Conservation (phyloP, 75 land plant species). For the Cryptomeria japonica region DNA sequence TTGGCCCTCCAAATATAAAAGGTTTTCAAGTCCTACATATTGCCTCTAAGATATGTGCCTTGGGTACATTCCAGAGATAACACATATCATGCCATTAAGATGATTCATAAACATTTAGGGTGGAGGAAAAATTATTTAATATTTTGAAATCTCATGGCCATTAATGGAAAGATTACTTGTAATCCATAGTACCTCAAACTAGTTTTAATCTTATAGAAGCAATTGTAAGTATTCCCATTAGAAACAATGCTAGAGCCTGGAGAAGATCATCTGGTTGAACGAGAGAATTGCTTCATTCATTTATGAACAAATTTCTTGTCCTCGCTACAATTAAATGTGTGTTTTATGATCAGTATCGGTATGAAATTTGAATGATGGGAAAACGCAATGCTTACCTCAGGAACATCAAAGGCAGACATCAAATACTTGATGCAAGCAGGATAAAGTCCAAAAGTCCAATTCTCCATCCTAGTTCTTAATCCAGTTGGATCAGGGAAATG, state of each 20-base stretch:
- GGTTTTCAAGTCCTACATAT: not conserved
- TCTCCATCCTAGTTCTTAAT: slow-evolving; percentile 83
- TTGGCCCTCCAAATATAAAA: not conserved
- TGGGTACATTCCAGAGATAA: too few species aligned
- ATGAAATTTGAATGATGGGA: not conserved
- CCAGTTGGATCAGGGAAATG: slow-evolving; percentile 98
- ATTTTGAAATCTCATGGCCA: not conserved
- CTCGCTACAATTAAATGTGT: not conserved
- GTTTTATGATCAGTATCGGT: not conserved
- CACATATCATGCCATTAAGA: not conserved
- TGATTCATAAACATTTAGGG: not conserved
- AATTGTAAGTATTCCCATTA: not conserved
- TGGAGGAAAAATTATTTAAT: not conserved
- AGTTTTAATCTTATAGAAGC: not conserved
- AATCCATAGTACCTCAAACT: too few species aligned
- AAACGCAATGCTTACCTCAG: slow-evolving; percentile 60
- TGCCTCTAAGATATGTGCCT: too few species aligned
- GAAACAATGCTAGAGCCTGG: not conserved
- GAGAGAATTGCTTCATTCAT: not conserved
- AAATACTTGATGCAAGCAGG: slow-evolving; percentile 98
- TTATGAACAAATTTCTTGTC: not conserved
- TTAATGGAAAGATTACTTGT: not conserved
- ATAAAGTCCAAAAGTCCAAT: slow-evolving; percentile 97
- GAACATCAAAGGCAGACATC: slow-evolving; percentile 98
- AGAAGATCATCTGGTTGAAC: not conserved